Evolutionary conservation across 192 early-diverging fungal species (phyloP).

Genomic region (Tieghemiomyces parasiticus): DNA sequence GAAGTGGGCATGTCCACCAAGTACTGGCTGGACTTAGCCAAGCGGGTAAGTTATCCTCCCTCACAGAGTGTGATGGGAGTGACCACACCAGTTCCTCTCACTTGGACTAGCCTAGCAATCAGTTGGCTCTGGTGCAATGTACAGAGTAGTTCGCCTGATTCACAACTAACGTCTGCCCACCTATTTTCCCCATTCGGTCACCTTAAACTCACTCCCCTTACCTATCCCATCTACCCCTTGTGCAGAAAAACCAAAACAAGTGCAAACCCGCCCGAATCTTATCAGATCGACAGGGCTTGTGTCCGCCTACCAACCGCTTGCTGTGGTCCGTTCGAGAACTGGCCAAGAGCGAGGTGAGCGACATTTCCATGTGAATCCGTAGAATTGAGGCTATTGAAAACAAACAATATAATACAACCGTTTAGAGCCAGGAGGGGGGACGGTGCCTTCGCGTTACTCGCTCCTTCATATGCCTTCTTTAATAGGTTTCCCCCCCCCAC

Average conservation of each 20-base stretch:
- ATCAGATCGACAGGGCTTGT: background rate
- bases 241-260: slow-evolving; percentile 10
- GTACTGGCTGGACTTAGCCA: slow-evolving; percentile 3
- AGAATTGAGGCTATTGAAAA: no score
- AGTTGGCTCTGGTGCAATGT: no score
- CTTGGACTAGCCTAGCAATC: no score
- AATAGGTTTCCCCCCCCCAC: no score
- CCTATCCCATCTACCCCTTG: no score
- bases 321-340: slow-evolving; percentile 2
- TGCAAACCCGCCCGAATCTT: background rate
- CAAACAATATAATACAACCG: background rate
- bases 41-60: background rate
- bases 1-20: slow-evolving; percentile 3
- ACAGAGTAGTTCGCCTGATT: no score
- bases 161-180: no score
- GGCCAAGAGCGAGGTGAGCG: background rate
- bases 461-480: no score
- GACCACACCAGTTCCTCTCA: no score
- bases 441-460: background rate
- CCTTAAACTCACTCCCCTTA: no score
- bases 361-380: background rate
- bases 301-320: background rate
- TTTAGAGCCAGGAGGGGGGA: background rate
- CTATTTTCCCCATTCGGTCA: no score
- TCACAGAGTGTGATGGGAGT: no score